Percentiles rank a stretch among this genome's conserved stretches.
Conservation (phyloP, 179 eudicot genomes). For the Vitellaria paradoxa region DNA sequence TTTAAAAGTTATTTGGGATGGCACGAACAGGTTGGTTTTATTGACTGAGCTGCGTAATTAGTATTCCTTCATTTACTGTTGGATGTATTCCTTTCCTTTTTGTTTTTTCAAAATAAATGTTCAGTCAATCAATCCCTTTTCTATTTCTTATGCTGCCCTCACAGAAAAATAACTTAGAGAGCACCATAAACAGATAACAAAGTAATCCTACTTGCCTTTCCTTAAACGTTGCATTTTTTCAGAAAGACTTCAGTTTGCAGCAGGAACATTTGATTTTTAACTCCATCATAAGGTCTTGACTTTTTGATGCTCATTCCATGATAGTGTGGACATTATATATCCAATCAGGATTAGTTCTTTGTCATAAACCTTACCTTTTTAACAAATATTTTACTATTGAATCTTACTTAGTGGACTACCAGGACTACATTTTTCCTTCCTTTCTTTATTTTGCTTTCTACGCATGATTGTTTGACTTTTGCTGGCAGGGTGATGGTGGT, state of each 20-base stretch:
- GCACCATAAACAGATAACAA: background rate
- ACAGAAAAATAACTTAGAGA: background rate
- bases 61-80: background rate
- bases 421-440: background rate
- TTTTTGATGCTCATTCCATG: background rate
- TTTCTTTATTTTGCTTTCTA: background rate
- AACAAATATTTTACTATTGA: background rate
- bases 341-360: background rate
- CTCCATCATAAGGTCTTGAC: background rate
- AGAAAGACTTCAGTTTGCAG: no score
- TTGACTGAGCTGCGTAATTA: background rate
- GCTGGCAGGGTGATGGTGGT: constrained; percentile 82
- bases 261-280: no score
- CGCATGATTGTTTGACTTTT: constrained; percentile 4
- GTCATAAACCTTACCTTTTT: background rate
- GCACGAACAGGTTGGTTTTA: constrained; percentile 84
- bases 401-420: no score
- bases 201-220: background rate
- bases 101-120: background rate
- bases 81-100: background rate
- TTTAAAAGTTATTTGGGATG: constrained; percentile 95
- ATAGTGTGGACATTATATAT: background rate
- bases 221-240: no score
- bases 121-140: background rate
- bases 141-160: background rate